Evolutionary conservation across 352 stramenopile species (phyloP).

Genomic region (Blastocystis sp.): DNA sequence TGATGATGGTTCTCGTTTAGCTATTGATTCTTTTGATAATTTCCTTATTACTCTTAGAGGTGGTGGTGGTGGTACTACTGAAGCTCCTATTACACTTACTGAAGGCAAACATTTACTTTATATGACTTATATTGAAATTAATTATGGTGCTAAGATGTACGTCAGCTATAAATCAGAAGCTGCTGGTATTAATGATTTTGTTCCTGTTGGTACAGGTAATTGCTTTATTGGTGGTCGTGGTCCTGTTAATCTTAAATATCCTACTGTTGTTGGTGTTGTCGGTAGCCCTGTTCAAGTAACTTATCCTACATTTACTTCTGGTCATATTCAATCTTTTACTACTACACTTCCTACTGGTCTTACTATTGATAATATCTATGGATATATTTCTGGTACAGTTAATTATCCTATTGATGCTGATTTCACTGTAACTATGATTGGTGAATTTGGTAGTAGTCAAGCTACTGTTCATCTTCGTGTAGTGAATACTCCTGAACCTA

Average conservation of each 20-base stretch:
- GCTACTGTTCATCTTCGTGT: background rate
- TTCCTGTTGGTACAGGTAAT: no score
- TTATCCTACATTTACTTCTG: slow-evolving; percentile 3
- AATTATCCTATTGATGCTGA: background rate
- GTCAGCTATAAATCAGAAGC: no score
- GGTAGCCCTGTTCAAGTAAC: slow-evolving; percentile 2
- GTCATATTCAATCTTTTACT: background rate
- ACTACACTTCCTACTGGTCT: background rate
- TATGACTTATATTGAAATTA: no score
- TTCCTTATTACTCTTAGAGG: no score
- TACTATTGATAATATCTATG: background rate
- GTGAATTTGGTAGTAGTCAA: background rate
- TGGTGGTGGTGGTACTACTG: no score
- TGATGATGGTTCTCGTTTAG: slow-evolving; percentile 25
- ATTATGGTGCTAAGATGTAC: no score
- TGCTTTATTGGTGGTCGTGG: slow-evolving; percentile 30
- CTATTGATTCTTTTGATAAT: slow-evolving; percentile 11
- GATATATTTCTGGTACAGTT: background rate
- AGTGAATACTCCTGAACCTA: background rate
- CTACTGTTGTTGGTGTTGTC: slow-evolving; percentile 7
- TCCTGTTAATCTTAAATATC: slow-evolving; percentile 31
- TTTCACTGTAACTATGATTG: slow-evolving; percentile 8
- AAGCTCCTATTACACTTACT: slow-evolving; percentile 3
- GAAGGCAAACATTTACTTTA: slow-evolving; percentile 16
- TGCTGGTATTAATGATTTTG: no score